Evolutionary conservation across 371 early-diverging fungal genomes (phyloP).

Genomic region (Actinomortierella wolfii): DNA sequence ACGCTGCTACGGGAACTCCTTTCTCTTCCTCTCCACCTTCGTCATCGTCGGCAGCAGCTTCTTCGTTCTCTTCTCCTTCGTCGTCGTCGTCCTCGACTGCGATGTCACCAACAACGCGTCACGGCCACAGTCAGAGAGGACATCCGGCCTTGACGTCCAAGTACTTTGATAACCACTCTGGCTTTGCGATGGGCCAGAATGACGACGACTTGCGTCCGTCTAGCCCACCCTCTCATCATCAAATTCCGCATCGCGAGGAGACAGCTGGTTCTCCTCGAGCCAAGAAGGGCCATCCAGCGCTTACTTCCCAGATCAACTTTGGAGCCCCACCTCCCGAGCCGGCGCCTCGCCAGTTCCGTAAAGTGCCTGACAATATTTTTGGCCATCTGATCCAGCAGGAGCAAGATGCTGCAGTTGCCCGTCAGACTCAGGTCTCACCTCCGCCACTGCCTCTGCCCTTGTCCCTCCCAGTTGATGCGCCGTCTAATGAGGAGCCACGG

Average conservation of each 20-base stretch:
- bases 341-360: background rate
- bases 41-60: background rate
- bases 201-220: no score
- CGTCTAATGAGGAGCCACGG: no score
- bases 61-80: background rate
- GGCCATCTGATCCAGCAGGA: background rate
- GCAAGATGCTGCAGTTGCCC: conserved; percentile 1
- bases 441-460: no score
- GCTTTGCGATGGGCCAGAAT: no score
- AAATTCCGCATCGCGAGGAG: conserved; percentile 3
- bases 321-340: conserved; percentile 12
- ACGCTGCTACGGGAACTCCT: background rate
- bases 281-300: conserved; percentile 35
- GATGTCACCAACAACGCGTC: background rate
- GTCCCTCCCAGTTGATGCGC: no score
- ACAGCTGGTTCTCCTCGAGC: conserved; percentile 28
- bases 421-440: no score
- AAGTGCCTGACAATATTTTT: background rate
- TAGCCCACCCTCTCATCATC: conserved; percentile 2
- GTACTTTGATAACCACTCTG: conserved; percentile 7
- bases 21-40: background rate
- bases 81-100: background rate
- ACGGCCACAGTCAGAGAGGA: no score
- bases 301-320: conserved; percentile 29
- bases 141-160: no score